These are phyloP conservation scores for Lasiodiplodia gonubiensis DNA, from an alignment of 2,329 filamentous ascomycete genomes.

Conservation along the genomic window DNA sequence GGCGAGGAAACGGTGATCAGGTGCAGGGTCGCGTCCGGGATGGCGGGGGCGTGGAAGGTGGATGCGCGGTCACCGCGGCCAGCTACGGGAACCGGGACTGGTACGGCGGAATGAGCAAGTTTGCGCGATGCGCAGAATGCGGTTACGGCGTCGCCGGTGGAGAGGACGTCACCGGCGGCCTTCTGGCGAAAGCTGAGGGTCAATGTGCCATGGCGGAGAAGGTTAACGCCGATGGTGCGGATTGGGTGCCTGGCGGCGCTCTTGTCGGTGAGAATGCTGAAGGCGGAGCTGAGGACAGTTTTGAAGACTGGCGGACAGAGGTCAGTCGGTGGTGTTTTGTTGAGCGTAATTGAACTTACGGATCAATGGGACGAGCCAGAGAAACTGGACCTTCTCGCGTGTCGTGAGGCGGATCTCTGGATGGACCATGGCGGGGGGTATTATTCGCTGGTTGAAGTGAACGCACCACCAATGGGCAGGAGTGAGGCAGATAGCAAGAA, in stretches of 20 bases:
- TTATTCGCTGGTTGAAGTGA: background rate
- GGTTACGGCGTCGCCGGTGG: slow-evolving; percentile 36
- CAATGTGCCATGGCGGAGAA: slow-evolving; percentile 35
- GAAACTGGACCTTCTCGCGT: background rate
- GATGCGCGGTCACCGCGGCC: background rate
- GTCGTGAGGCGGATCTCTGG: slow-evolving; percentile 2
- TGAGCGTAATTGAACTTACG: background rate
- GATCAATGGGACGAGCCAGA: slow-evolving; percentile 7
- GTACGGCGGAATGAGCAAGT: background rate
- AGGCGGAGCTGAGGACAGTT: slow-evolving; percentile 35
- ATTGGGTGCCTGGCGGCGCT: slow-evolving; percentile 35
- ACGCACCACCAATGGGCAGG: too few relatives aligned
- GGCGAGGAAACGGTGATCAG: background rate
- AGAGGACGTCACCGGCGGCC: slow-evolving; percentile 34
- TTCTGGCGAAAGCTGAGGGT: slow-evolving; percentile 38
- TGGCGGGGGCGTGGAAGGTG: slow-evolving; percentile 4
- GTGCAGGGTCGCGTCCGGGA: slow-evolving; percentile 32
- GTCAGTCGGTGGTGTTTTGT: background rate
- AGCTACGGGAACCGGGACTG: background rate
- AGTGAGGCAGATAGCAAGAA: background rate
- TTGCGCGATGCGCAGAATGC: background rate
- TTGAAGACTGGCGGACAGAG: background rate
- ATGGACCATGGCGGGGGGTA: background rate
- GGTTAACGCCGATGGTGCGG: slow-evolving; percentile 39
- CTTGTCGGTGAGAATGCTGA: slow-evolving; percentile 32